phyloP scores from a whole-genome alignment of 129 eudicot species.

The Rutidosis leptorrhynchoides region DNA sequence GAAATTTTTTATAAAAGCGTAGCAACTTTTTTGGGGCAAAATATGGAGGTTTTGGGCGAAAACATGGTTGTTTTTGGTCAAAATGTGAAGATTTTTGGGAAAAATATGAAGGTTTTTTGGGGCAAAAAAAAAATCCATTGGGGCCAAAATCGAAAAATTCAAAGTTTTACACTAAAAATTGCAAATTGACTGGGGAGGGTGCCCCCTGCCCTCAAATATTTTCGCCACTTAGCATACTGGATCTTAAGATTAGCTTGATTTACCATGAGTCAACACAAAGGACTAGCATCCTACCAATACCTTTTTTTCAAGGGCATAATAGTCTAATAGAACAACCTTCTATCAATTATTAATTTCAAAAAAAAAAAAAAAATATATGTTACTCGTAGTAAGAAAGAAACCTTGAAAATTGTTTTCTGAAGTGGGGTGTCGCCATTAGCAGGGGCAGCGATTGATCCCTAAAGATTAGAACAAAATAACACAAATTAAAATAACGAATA shows the following conservation, averaged over 20 bases:
- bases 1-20: too few species aligned
- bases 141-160: too few species aligned
- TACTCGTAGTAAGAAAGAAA: constrained; percentile 12
- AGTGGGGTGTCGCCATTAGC: constrained; percentile 22
- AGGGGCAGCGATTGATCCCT: constrained; percentile 26
- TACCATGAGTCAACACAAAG: not conserved
- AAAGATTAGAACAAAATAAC: constrained; percentile 1
- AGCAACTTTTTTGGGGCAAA: too few species aligned
- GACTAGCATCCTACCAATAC: not conserved
- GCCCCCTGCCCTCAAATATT: too few species aligned
- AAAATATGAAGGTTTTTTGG: too few species aligned
- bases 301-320: not conserved
- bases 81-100: too few species aligned
- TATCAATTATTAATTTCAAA: not conserved
- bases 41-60: too few species aligned
- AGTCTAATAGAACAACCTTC: not conserved
- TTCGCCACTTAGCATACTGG: too few species aligned
- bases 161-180: too few species aligned
- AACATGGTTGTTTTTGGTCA: too few species aligned
- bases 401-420: constrained; percentile 25
- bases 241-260: not conserved
- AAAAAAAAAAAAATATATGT: not conserved
- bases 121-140: too few species aligned
- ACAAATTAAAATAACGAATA: constrained; percentile 9
- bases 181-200: too few species aligned